Evolutionary conservation across 148 eudicot genomes (phyloP), one percentile per base, ranked within the genome.

Genomic region (Chenopodium suecicum): DNA sequence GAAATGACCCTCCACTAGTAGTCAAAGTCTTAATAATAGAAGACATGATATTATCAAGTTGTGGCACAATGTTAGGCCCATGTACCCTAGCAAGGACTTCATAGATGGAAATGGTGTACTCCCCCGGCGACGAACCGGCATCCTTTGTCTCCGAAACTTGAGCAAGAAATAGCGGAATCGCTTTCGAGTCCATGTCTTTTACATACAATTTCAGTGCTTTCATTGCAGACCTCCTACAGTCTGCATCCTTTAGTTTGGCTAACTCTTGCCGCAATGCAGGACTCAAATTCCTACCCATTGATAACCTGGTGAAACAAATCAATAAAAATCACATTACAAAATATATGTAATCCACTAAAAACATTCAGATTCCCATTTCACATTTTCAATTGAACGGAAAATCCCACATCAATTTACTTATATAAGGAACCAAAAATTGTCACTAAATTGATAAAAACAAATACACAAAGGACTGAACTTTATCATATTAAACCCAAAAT

Each of bases 51-150:
- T 90, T 92, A 60, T 90, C 90, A n/a, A 96, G 86, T 66, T 94
- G 95, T 22, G 97, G 86, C 70, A 91, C 94, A 65, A 96, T 96
- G 65, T 90, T 92, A 4, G 97, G 94, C 19, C 99, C 99, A 78
- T 96, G 99, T 22, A 94, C 95, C 63, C 95, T 88, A 79, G 99
- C 99, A 86, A 96, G 97, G 80, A 92, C 92, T 84, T 94, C 99
- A 71, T 92, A 96, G 34, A 96, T 95, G 0, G 99, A 96, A 81
- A 96, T 94, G 41, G 98, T 90, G 88, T 89, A 92, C 85, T 94
- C 99, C 70, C 95, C 97, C 63, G 88, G 85, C 14, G 94, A 86
- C 16, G 86, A 83, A 54, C 95, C 97, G 4, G 85, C 80, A 62
- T 91, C 89, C 79, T 91, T 94, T 32, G 92, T 91, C 79, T 96